Conservation (phyloP, 2,329 filamentous ascomycete species). For the Fusarium sarcochroum region DNA sequence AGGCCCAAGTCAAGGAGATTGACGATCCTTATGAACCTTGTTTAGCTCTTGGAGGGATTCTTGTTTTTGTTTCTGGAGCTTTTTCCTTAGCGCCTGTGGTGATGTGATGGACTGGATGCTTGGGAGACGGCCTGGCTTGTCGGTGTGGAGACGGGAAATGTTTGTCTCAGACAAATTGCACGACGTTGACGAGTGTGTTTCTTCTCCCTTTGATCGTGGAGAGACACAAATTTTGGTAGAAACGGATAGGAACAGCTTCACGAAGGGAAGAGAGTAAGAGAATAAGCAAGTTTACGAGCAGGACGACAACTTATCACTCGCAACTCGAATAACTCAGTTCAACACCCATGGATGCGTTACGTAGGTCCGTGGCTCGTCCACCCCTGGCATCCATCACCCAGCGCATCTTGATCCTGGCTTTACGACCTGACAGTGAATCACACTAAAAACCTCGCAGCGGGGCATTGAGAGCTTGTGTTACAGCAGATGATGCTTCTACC, state of each 20-base stretch:
- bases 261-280: neutral
- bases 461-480: slow-evolving; percentile 1
- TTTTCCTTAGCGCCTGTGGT: slow-evolving; percentile 35
- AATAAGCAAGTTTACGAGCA: slow-evolving; percentile 7
- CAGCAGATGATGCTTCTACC: slow-evolving; percentile 27
- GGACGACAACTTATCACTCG: slow-evolving; percentile 12
- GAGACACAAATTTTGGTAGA: slow-evolving; percentile 14
- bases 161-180: slow-evolving; percentile 28
- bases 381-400: slow-evolving; percentile 5
- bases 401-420: slow-evolving; percentile 13
- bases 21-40: slow-evolving; percentile 34
- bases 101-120: slow-evolving; percentile 33
- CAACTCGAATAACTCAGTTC: neutral
- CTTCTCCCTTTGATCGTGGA: slow-evolving; percentile 13
- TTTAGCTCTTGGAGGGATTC: slow-evolving; percentile 29
- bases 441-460: slow-evolving; percentile 19
- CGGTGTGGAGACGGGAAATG: slow-evolving; percentile 27
- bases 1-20: slow-evolving; percentile 21
- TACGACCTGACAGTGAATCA: slow-evolving; percentile 9
- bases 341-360: slow-evolving; percentile 23
- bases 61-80: slow-evolving; percentile 41
- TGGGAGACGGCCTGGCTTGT: slow-evolving; percentile 32
- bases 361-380: slow-evolving; percentile 22
- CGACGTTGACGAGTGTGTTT: slow-evolving; percentile 20
- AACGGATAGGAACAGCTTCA: slow-evolving; percentile 1